Conservation (phyloP, 73 alveolate genomes). For the Symbiodinium natans region DNA sequence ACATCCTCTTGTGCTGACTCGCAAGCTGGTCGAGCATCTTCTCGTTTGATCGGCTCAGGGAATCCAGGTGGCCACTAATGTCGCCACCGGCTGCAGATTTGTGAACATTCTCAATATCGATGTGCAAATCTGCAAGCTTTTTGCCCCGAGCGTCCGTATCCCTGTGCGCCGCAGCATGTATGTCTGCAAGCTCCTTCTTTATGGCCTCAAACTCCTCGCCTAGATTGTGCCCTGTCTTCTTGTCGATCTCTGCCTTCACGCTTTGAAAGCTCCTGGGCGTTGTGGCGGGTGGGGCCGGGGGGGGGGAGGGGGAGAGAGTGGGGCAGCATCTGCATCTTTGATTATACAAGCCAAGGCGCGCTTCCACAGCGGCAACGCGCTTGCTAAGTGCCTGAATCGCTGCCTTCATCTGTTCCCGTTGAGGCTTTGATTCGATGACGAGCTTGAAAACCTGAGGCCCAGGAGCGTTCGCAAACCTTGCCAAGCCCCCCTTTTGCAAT, state of each 20-base stretch:
- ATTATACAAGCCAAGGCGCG: not conserved
- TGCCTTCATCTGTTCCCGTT: conserved; percentile 93
- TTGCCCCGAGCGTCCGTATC: conserved; percentile 73
- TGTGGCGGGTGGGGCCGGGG: not conserved
- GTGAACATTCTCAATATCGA: conserved; percentile 78
- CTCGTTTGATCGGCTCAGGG: conserved; percentile 88
- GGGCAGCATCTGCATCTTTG: not conserved
- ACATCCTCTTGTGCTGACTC: conserved; percentile 80
- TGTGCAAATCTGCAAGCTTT: conserved; percentile 76
- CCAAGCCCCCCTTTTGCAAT: not conserved
- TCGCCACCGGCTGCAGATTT: conserved; percentile 77
- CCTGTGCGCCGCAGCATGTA: conserved; percentile 87
- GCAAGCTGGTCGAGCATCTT: conserved; percentile 77
- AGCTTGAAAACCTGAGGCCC: conserved; percentile 8
- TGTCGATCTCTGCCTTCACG: conserved; percentile 49
- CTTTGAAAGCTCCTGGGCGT: conserved; percentile 31
- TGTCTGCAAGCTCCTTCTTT: conserved; percentile 64
- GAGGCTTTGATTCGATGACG: conserved; percentile 88
- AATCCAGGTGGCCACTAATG: conserved; percentile 69
- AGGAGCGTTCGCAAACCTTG: not conserved
- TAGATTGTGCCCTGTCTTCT: conserved; percentile 67
- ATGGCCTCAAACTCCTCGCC: conserved; percentile 69
- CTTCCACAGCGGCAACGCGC: conserved; percentile 76
- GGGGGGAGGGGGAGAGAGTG: not conserved
- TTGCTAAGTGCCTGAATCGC: conserved; percentile 72